A percentile compares a stretch with the other conserved stretches of the same genome.
phyloP scores from a whole-genome alignment of 805 yeast species.

The Pachysolen tannophilus region DNA sequence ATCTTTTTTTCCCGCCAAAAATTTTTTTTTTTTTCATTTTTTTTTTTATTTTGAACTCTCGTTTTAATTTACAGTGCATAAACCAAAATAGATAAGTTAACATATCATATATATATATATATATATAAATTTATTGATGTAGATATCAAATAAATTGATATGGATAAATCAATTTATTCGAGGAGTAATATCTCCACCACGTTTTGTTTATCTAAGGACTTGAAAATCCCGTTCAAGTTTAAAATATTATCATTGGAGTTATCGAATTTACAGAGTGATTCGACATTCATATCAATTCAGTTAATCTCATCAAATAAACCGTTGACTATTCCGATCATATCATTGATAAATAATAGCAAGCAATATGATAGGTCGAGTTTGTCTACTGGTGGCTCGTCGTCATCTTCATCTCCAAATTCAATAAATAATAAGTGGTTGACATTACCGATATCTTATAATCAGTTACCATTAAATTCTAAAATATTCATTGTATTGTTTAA shows the following conservation, averaged over 20 bases:
- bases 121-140: background rate
- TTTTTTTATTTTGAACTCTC: too few species aligned
- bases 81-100: background rate
- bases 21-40: too few species aligned
- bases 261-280: slow-evolving; percentile 9
- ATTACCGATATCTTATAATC: slow-evolving; percentile 64
- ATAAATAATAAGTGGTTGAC: slow-evolving; percentile 60
- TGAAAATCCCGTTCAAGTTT: slow-evolving; percentile 39
- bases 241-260: slow-evolving; percentile 25
- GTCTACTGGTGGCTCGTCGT: background rate
- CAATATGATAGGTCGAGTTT: background rate
- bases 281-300: slow-evolving; percentile 7
- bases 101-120: background rate
- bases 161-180: too few species aligned
- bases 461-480: slow-evolving; percentile 56
- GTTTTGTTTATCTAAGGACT: slow-evolving; percentile 49
- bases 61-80: slow-evolving; percentile 5
- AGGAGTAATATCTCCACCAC: slow-evolving; percentile 29
- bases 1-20: too few species aligned
- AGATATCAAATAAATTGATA: background rate
- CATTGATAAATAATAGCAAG: slow-evolving; percentile 18
- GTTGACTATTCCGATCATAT: slow-evolving; percentile 36
- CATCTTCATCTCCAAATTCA: background rate
- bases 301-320: slow-evolving; percentile 35
- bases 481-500: slow-evolving; percentile 63